Evolutionary conservation across 148 eudicot genomes (phyloP).

Genomic region (Hydrangea macrophylla): DNA sequence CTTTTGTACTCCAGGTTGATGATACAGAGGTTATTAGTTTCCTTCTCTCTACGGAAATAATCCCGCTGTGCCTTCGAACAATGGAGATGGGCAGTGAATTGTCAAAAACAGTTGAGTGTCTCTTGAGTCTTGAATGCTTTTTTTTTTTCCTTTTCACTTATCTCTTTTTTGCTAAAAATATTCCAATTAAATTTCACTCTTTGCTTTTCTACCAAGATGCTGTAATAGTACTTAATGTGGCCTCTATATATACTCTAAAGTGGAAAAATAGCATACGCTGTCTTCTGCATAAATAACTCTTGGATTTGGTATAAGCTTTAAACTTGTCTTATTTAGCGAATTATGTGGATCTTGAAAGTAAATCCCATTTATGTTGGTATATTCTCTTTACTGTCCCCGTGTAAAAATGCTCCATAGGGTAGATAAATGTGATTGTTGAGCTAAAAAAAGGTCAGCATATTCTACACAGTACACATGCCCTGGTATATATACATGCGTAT

Average conservation of each 20-base stretch:
- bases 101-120: constrained; percentile 80
- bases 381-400: background rate
- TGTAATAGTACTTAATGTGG: too few species aligned
- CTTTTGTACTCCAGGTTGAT: constrained; percentile 52
- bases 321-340: background rate
- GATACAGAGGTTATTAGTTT: constrained; percentile 93
- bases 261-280: too few species aligned
- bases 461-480: too few species aligned
- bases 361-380: too few species aligned
- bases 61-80: constrained; percentile 91
- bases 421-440: background rate
- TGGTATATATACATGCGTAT: background rate
- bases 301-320: background rate
- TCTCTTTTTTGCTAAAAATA: too few species aligned
- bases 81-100: constrained; percentile 99
- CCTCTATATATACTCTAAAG: too few species aligned
- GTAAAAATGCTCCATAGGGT: background rate
- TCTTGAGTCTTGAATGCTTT: constrained; percentile 11
- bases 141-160: background rate
- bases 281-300: background rate
- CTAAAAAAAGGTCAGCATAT: background rate
- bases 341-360: background rate
- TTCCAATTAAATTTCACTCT: too few species aligned
- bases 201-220: too few species aligned
- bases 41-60: constrained; percentile 92